Conservation (phyloP, 2,329 filamentous ascomycete species). For the Trichoderma sp. region DNA sequence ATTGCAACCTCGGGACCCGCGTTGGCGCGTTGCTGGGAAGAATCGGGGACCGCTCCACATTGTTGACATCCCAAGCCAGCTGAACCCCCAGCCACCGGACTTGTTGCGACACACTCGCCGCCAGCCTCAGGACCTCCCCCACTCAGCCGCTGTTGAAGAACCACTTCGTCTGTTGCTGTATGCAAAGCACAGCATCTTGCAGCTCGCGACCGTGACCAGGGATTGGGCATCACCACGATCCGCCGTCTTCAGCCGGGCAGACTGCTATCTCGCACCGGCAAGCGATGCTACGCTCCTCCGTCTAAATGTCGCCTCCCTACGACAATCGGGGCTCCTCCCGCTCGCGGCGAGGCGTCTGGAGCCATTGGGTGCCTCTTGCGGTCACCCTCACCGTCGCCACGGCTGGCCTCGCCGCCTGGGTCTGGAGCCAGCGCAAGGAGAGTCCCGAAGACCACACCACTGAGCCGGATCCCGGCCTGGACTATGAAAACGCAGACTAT, state of each 20-base stretch:
- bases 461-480: slow-evolving; percentile 54
- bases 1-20: slow-evolving; percentile 41
- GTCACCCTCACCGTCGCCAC: slow-evolving; percentile 87
- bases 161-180: slow-evolving; percentile 4
- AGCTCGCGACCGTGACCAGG: slow-evolving; percentile 5
- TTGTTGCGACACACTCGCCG: slow-evolving; percentile 27
- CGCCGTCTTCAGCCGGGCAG: not conserved
- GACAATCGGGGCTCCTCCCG: slow-evolving; percentile 61
- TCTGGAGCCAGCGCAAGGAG: slow-evolving; percentile 85
- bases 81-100: slow-evolving; percentile 30
- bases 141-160: slow-evolving; percentile 14
- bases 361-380: slow-evolving; percentile 87
- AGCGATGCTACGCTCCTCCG: slow-evolving; percentile 41
- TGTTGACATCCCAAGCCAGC: slow-evolving; percentile 29
- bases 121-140: slow-evolving; percentile 24
- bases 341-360: slow-evolving; percentile 65
- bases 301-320: slow-evolving; percentile 62
- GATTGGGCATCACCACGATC: slow-evolving; percentile 1
- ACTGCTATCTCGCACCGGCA: not conserved
- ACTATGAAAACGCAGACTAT: slow-evolving; percentile 53
- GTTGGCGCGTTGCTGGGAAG: slow-evolving; percentile 32
- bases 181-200: not conserved
- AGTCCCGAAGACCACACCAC: slow-evolving; percentile 70
- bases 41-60: slow-evolving; percentile 26
- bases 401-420: slow-evolving; percentile 83